Conservation (phyloP, 2,329 filamentous ascomycete genomes). For the Aspergillus carbonarius region DNA sequence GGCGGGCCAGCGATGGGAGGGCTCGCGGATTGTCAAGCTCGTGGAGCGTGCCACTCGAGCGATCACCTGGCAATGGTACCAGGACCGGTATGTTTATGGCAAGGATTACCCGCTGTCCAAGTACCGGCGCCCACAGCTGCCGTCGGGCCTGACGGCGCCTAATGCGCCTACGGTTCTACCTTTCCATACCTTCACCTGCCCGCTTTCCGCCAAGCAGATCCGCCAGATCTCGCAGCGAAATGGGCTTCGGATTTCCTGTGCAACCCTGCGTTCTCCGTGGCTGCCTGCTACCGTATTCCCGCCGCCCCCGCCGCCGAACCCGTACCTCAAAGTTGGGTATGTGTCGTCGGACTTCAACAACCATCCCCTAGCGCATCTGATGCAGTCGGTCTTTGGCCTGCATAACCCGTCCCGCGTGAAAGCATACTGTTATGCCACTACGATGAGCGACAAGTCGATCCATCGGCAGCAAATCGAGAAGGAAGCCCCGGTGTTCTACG, state of each 20-base stretch:
- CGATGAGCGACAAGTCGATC: constrained; percentile 80
- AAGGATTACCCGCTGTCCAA: constrained; percentile 55
- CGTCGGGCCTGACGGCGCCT: constrained; percentile 70
- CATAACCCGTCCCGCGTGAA: constrained; percentile 72
- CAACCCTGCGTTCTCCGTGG: constrained; percentile 84
- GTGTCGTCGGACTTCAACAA: constrained; percentile 99
- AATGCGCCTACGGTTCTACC: constrained; percentile 91
- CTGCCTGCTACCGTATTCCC: constrained; percentile 75
- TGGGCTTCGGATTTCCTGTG: constrained; percentile 86
- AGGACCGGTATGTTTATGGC: constrained; percentile 69
- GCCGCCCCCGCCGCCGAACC: constrained; percentile 79
- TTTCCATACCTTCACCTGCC: constrained; percentile 97
- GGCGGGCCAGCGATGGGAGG: constrained; percentile 81
- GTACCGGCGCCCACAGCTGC: constrained; percentile 74
- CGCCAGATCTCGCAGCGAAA: constrained; percentile 94
- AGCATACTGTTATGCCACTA: constrained; percentile 95
- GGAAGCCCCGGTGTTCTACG: constrained; percentile 86
- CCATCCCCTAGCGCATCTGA: constrained; percentile 90
- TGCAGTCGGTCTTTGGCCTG: constrained; percentile 97
- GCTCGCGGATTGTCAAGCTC: constrained; percentile 76
- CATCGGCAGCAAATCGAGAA: constrained; percentile 91
- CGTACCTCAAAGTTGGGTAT: constrained; percentile 88
- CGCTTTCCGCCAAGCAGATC: constrained; percentile 85
- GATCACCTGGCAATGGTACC: constrained; percentile 83
- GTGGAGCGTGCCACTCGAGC: constrained; percentile 80